Evolutionary conservation across 495 filamentous ascomycete genomes (phyloP), one percentile per base, ranked within the genome.

Genomic region (Margaritispora aquatica): DNA sequence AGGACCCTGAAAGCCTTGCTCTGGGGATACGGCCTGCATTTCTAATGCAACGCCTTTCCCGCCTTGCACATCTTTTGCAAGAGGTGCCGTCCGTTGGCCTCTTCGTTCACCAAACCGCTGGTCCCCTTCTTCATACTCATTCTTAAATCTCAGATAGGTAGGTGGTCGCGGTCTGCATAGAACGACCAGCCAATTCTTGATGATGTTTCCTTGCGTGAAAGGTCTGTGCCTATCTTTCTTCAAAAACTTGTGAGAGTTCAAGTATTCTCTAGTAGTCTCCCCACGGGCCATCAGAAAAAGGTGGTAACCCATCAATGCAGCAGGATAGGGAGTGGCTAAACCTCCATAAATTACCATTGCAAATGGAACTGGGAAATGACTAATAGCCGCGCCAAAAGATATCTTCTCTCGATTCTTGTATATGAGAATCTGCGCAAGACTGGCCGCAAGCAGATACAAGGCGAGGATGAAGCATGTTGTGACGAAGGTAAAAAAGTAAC

Each of bases 401-500:
- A 88, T 70, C 29, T 69, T 61, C 53, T 91, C 71, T 15, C 73
- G 77, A 19, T 77, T 71, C 54, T 74, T 80, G 73, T 91, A 94
- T 20, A 89, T 76, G 21, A 92, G 73, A 26, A 97, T 79, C 62
- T 97, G 95, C 9, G 85, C 84, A 24, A 96, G 77, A 48, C 82
- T 88, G 8, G 88, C 85, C 19, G 81, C 89, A 23, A 89, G 74
- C 49, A 97, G 77, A 66, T 87, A 92, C 19, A 93, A 66, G 0
- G 83, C 82, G 1, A 97, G 77, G n/a, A 96, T 58, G 1, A 89
- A 90, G 13, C 79, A 84, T 20, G 83, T 80, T 63, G 78, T 82
- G 62, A 97, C 81, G 72, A 97, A 98, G 20, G 87, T 81, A 66
- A 97, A 96, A 72, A 98, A 98, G 66, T 94, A 98, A 51, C 95